These are phyloP conservation scores for Neurospora sp. DNA, from an alignment of 495 filamentous ascomycete genomes.

Conservation along the genomic window DNA sequence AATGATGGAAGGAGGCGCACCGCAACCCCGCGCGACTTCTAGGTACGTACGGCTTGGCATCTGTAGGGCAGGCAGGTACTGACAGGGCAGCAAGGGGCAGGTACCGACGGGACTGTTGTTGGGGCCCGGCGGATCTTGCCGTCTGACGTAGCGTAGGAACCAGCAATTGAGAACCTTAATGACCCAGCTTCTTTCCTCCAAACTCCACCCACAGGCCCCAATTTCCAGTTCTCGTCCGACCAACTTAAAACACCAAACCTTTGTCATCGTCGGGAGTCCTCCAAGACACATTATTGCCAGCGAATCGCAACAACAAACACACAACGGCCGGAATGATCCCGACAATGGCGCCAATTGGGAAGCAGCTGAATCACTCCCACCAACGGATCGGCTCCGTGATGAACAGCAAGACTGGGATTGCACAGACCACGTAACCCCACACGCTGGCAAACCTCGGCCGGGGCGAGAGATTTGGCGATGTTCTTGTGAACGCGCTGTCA, in stretches of 20 bases:
- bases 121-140: not conserved
- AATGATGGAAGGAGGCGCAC: not conserved
- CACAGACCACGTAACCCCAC: not conserved
- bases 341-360: not conserved
- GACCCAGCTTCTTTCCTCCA: not conserved
- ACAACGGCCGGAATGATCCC: not conserved
- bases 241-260: not conserved
- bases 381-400: not conserved
- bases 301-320: not conserved
- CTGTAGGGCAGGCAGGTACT: not conserved
- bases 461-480: not conserved
- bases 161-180: not conserved
- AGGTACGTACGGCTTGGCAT: not conserved
- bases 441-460: not conserved
- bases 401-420: not conserved
- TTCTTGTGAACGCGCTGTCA: not conserved
- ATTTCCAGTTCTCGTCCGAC: not conserved
- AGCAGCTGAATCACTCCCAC: not conserved
- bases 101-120: not conserved
- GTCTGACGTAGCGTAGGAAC: not conserved
- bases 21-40: not conserved
- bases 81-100: not conserved
- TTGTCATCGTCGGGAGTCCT: not conserved
- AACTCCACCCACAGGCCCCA: not conserved
- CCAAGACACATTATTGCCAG: not conserved